Conservation (phyloP, 2,329 filamentous ascomycete genomes). For the Chlorencoelia australis region DNA sequence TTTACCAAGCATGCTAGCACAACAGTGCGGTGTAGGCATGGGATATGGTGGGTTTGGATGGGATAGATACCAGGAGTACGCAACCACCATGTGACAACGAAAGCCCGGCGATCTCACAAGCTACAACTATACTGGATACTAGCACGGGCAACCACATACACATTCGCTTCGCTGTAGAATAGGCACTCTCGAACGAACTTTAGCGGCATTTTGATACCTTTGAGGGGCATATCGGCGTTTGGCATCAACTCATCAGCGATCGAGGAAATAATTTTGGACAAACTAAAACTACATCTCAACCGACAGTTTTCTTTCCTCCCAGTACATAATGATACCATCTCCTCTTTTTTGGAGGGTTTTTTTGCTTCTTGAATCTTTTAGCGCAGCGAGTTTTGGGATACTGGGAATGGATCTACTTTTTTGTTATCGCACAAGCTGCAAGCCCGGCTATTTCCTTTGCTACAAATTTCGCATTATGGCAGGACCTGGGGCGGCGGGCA, state of each 20-base stretch:
- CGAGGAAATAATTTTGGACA: slow-evolving; percentile 19
- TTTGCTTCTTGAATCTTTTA: slow-evolving; percentile 31
- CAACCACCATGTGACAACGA: slow-evolving; percentile 77
- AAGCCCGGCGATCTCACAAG: slow-evolving; percentile 28
- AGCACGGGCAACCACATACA: slow-evolving; percentile 22
- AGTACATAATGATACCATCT: slow-evolving; percentile 27
- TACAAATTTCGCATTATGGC: slow-evolving; percentile 24
- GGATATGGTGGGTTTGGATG: slow-evolving; percentile 74
- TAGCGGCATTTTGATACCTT: slow-evolving; percentile 27
- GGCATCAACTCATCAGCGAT: slow-evolving; percentile 25
- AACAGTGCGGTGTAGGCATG: slow-evolving; percentile 72
- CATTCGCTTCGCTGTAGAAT: slow-evolving; percentile 11
- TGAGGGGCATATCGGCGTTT: slow-evolving; percentile 19
- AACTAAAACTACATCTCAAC: slow-evolving; percentile 5
- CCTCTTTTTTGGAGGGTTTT: slow-evolving; percentile 27
- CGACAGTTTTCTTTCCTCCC: slow-evolving; percentile 14
- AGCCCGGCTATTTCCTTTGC: slow-evolving; percentile 25
- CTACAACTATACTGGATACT: slow-evolving; percentile 38
- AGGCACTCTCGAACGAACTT: slow-evolving; percentile 15
- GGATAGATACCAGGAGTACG: slow-evolving; percentile 77
- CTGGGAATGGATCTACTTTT: slow-evolving; percentile 37
- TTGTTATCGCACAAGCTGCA: slow-evolving; percentile 34
- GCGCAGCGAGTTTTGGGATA: slow-evolving; percentile 39
- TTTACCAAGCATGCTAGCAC: slow-evolving; percentile 76
- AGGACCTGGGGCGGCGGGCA: slow-evolving; percentile 23